Evolutionary conservation across 495 filamentous ascomycete genomes (phyloP), one percentile per base, ranked within the genome.

Genomic region (Talaromyces adpressus): DNA sequence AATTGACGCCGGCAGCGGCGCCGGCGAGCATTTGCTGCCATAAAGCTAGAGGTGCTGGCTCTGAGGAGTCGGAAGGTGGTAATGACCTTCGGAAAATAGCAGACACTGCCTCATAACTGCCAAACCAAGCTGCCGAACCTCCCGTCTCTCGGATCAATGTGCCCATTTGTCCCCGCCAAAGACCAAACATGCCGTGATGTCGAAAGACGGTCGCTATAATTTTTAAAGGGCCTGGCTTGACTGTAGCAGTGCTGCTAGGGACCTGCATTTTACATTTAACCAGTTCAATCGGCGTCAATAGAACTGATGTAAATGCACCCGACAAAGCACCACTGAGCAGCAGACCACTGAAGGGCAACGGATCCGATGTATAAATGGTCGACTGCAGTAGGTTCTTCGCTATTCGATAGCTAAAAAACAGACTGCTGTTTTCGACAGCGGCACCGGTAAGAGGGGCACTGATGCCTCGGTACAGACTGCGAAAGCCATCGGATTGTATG

Each of bases 261-360:
- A 96, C 92, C 73, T 99, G 95, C 82, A 99, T 95, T 76, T 93
- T 93, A 82, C 95, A 99, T 76, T 99, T 99, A 70, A 99, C 88
- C 54, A 99, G 84, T 73, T 99, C 95, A 61, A 99, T 91, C 0
- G 95, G 95, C 0, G 95, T 99, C 56, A 99, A 84, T 34, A 95
- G 81, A 36, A 98, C 77, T 2, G 90, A 93, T 1, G 95, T 97
- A 68, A 97, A 87, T 22, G 90, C 91, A n/a, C 95, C 95, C 14
- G 91, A 87, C 27, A 88, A 86, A 20, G 88, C 92, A 49, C 95
- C 95, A 45, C 89, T 90, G 36, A 87, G 75, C 68, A 91, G 77
- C 1, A 97, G 76, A 1, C 87, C 90, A 3, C 80, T 71, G n/a
- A 97, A 80, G 0, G 91, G 87, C 1, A 97, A 80, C 2, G 80